A percentile compares a stretch with the other conserved stretches of the same genome.
phyloP scores from a whole-genome alignment of 371 early-diverging fungal genomes.

The Dinochytrium kinnereticum region DNA sequence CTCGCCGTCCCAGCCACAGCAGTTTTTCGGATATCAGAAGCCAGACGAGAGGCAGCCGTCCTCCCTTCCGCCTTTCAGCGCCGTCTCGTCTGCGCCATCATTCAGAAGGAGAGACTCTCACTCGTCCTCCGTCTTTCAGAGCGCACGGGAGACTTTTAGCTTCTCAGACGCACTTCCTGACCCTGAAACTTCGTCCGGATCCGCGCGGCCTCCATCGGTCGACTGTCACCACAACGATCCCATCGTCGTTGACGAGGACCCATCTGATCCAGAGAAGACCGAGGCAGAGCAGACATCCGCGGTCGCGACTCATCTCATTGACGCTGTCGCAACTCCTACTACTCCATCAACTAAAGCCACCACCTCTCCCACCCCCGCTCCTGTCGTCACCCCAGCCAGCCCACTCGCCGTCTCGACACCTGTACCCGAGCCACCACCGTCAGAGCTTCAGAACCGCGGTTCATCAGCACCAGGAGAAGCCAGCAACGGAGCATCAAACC shows the following conservation, averaged over 20 bases:
- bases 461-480: no score
- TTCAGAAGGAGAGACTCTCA: neutral
- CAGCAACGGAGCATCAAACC: neutral
- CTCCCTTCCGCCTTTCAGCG: neutral
- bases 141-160: neutral
- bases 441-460: neutral
- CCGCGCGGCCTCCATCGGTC: neutral
- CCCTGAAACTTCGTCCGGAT: neutral
- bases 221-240: neutral
- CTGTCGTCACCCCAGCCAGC: neutral
- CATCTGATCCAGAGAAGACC: no score
- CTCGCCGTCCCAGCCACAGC: neutral
- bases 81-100: neutral
- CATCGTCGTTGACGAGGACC: neutral
- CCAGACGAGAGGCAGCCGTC: neutral
- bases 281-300: no score
- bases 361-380: neutral
- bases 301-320: no score
- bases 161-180: neutral
- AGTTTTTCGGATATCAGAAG: neutral
- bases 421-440: neutral
- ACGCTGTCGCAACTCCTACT: constrained; percentile 8
- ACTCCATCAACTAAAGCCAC: neutral
- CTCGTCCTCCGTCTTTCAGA: neutral
- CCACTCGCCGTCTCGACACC: neutral